Evolutionary conservation across 306 rosid species (phyloP), one percentile per base, ranked within the genome.

Genomic region (Lablab purpureus): DNA sequence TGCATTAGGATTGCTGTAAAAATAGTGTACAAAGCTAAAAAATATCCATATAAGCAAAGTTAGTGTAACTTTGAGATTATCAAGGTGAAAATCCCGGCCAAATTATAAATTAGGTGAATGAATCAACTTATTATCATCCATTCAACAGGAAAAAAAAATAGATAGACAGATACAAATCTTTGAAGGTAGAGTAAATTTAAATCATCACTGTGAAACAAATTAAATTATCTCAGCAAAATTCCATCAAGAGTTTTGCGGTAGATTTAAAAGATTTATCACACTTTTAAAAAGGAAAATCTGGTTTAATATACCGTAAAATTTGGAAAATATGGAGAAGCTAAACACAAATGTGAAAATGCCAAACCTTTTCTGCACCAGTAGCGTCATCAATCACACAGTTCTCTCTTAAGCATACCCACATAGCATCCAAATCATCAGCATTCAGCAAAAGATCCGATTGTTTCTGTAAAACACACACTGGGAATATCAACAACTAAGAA

Each of bases 371-470:
- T 27, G 99, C 99, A 67, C 98, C 91, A 54, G 98, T 96, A 56
- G 94, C 94, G 83, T 96, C 99, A 90, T 96, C 98, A 80, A 93
- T 91, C 75, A 96, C 99, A 77, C 99, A 96, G 77, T 96, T 96
- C 84, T 96, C 99, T 80, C 99, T 90, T 78, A 96, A 85, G 87
- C 99, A 93, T 18, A 87, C 94, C 99, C 99, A 96, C 97, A 96
- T 93, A 71, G 96, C 91, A 88, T 96, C 99, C 85, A 96, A 89
- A 83, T 96, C 99, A 73, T 96, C 99, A 81, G 98, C 96, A 87
- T 93, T 96, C 76, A 96, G 89, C 86, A 96, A 88, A 80, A 96
- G 98, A 78, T 93, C 99, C 7, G 97, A 87, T 96, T 96, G 99
- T 84, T 96, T 96, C 99, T 96, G 97, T 78, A 72, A 72, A 84